These are phyloP conservation scores for Epicoccum sorghinum DNA, from an alignment of 2,329 filamentous ascomycete genomes.

Conservation along the genomic window DNA sequence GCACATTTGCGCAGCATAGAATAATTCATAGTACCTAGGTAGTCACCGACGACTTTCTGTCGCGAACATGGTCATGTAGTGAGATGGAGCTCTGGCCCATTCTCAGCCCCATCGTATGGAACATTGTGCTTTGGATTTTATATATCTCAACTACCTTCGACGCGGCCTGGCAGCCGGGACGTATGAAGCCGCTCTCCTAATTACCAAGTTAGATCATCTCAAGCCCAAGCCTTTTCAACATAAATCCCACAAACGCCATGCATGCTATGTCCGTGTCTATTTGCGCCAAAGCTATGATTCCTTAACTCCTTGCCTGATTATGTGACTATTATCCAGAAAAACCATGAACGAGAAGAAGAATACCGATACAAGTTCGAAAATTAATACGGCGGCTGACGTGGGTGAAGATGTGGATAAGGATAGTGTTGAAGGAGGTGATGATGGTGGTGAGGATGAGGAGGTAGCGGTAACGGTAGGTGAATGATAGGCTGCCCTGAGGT, in stretches of 20 bases:
- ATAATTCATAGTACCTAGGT: not conserved
- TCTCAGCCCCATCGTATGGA: not conserved
- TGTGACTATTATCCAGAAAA: not conserved
- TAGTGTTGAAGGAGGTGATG: not conserved
- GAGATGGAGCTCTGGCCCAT: too few species aligned
- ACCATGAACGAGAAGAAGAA: not conserved
- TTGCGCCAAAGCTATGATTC: constrained; percentile 12
- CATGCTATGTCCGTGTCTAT: constrained; percentile 10
- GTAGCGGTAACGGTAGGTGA: not conserved
- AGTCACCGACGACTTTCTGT: not conserved
- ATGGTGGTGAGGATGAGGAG: not conserved
- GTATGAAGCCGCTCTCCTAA: not conserved
- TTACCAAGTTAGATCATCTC: not conserved
- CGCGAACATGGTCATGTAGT: not conserved
- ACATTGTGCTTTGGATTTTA: not conserved
- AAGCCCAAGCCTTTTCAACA: not conserved
- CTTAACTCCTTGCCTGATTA: constrained; percentile 12
- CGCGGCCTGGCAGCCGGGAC: constrained; percentile 1
- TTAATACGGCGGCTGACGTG: constrained; percentile 5
- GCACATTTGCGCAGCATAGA: not conserved
- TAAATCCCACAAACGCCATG: constrained; percentile 1
- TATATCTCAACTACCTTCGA: not conserved
- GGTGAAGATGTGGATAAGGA: not conserved
- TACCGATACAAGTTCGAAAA: not conserved
- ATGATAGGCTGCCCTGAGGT: constrained; percentile 12